Evolutionary conservation across 208 protist genomes (phyloP).

Genomic region (Borovskyia barvae): DNA sequence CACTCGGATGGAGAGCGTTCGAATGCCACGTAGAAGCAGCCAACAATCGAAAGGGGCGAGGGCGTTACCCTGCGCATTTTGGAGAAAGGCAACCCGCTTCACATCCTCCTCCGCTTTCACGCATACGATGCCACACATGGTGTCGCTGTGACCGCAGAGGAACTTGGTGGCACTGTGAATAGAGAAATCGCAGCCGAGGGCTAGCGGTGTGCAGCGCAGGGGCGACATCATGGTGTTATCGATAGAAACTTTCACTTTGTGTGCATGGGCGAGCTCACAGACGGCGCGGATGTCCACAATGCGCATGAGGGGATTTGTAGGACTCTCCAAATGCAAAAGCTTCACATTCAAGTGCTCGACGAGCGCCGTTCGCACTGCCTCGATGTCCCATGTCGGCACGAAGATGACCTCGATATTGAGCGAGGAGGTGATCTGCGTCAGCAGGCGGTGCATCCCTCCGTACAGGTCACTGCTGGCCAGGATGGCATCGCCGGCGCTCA

Average conservation of each 20-base stretch:
- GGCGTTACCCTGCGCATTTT: slow-evolving; percentile 91
- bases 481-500: slow-evolving; percentile 74
- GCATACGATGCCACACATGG: slow-evolving; percentile 87
- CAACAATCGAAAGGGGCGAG: slow-evolving; percentile 95
- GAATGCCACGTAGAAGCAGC: slow-evolving; percentile 93
- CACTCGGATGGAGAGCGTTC: slow-evolving; percentile 94
- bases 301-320: slow-evolving; percentile 94
- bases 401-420: slow-evolving; percentile 84
- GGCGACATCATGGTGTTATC: slow-evolving; percentile 97
- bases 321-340: slow-evolving; percentile 94
- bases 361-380: slow-evolving; percentile 43
- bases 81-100: slow-evolving; percentile 84
- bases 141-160: slow-evolving; percentile 95
- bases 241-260: slow-evolving; percentile 84
- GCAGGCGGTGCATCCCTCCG: slow-evolving; percentile 92
- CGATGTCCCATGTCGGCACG: slow-evolving; percentile 83
- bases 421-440: slow-evolving; percentile 71
- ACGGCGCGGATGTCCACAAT: slow-evolving; percentile 87
- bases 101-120: slow-evolving; percentile 62
- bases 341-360: slow-evolving; percentile 45
- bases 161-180: slow-evolving; percentile 96
- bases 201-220: slow-evolving; percentile 92
- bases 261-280: slow-evolving; percentile 68
- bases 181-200: slow-evolving; percentile 94
- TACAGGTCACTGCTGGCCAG: slow-evolving; percentile 91